Percentiles rank a stretch among this genome's conserved stretches.
Evolutionary conservation across 1,284 basidiomycete genomes (phyloP).

Genomic region (Neotropicomus parvogracilis): DNA sequence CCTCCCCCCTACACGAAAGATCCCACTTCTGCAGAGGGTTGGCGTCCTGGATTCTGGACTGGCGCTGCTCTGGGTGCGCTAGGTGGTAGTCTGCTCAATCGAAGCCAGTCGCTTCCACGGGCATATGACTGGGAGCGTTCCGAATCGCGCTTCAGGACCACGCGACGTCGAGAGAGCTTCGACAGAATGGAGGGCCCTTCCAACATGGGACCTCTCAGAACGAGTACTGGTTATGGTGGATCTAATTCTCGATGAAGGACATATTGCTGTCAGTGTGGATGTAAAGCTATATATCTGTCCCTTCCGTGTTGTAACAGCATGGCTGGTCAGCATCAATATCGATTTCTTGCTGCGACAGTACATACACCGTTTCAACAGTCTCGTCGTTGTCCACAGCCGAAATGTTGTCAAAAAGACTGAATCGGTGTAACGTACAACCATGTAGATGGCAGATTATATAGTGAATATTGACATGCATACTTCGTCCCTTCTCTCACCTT

Average conservation of each 20-base stretch:
- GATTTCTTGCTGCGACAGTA: neutral
- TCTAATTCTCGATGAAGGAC: conserved; percentile 50
- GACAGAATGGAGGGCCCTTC: conserved; percentile 70
- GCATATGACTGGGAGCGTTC: conserved; percentile 54
- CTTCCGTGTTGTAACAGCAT: neutral
- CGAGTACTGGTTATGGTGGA: conserved; percentile 68
- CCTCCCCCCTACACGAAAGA: conserved; percentile 78
- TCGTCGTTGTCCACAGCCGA: too few species aligned
- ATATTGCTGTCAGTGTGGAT: neutral
- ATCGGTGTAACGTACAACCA: neutral
- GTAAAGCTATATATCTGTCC: neutral
- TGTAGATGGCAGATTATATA: conserved; percentile 10
- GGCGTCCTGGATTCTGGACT: conserved; percentile 77
- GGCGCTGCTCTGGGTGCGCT: conserved; percentile 69
- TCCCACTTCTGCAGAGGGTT: conserved; percentile 31
- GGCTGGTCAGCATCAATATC: neutral
- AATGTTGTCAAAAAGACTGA: too few species aligned
- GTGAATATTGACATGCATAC: conserved; percentile 17
- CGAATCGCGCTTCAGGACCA: conserved; percentile 23
- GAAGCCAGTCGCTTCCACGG: conserved; percentile 31
- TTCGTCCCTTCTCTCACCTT: neutral
- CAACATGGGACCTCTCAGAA: conserved; percentile 58
- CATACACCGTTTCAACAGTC: neutral
- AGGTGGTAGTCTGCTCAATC: conserved; percentile 55
- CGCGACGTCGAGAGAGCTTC: conserved; percentile 30